Evolutionary conservation across 176 grass and related monocot species (phyloP), one percentile per base, ranked within the genome.

Genomic region (Saccharum spontaneum): DNA sequence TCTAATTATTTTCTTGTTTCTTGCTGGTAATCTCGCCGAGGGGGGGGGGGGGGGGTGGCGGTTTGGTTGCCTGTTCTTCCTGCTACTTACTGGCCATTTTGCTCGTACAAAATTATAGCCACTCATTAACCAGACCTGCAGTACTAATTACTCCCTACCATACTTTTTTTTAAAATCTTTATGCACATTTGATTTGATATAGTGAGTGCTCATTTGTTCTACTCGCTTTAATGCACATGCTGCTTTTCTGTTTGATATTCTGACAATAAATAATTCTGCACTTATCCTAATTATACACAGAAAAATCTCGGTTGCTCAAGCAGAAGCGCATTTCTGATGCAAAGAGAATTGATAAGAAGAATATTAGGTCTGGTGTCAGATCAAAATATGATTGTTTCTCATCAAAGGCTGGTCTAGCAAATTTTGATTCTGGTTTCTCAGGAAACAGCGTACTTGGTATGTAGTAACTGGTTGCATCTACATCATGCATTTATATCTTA

Each of bases 341-440:
- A 69, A 98, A 95, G 83, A 91, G 87, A 90, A 94, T 44, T 80
- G 96, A 98, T 74, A 94, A 92, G 84, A 98, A 94, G 89, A 91
- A 84, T 82, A 31, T 95, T 45, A 98, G 93, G 89, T 82, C 85
- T 80, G 87, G 89, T 83, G 67, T 85, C 75, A 93, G 89, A 93
- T 79, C 88, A 80, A 98, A 94, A 89, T 92, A 85, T 83, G 95
- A 98, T 87, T 86, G 79, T 87, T 92, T 90, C 69, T 84, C 80
- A 88, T 88, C 91, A 83, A 99, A 89, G 83, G 60, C 87, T 83
- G 88, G 88, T 71, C 92, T 92, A 76, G 77, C 82, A 79, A 95
- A 92, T 90, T 90, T 76, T 70, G 97, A 99, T 94, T 90, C 93
- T 76, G 44, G 83, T 83, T 88, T 86, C 64, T 85, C 83, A 67